Evolutionary conservation across 192 early-diverging fungal genomes (phyloP), one percentile per base, ranked within the genome.

Genomic region (Coemansia asiatica): DNA sequence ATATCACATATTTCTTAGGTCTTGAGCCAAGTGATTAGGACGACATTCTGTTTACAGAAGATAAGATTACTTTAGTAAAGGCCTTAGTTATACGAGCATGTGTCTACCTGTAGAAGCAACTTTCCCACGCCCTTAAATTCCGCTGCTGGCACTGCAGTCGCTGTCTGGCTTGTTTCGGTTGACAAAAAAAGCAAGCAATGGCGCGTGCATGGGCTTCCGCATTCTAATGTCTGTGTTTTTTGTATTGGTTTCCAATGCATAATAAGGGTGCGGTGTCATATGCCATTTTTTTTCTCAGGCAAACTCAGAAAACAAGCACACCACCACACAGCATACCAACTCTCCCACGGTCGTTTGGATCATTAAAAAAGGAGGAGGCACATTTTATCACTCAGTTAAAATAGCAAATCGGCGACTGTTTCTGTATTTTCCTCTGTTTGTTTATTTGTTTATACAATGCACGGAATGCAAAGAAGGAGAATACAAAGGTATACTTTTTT

Each of bases 271-370:
- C 40, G 10, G 15, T 44, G 40, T 44, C 40, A 44, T 5, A 44
- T 44, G 40, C 1, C 40, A 5, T 36, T 10, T 44, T 44, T 16
- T 16, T 44, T 44, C 40, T 44, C 40, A 44, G 40, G 40, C 8
- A 44, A 44, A 44, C 40, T 16, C 15, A 16, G 40, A 2, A 44
- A 44, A 44, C 40, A 44, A 44, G 10, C 15, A 13, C 60, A 63
- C 40, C n/a, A 2, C 49, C 15, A 13, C 60, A 63, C 40, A 29
- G 4, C 49, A 16, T 19, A 13, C 48, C 56, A 71, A 71, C 61
- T 71, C 69, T 71, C 69, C 57, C 69, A 71, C 69, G 69, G 62
- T 64, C 36, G 27, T 13, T 44, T 9, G 15, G 40, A 44, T 44
- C 40, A 44, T 10, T 16, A 44, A 44, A 44, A 2, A 12, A 44